These are phyloP conservation scores for Trametes sp. DNA, from an alignment of 1,284 basidiomycete genomes.

Conservation along the genomic window DNA sequence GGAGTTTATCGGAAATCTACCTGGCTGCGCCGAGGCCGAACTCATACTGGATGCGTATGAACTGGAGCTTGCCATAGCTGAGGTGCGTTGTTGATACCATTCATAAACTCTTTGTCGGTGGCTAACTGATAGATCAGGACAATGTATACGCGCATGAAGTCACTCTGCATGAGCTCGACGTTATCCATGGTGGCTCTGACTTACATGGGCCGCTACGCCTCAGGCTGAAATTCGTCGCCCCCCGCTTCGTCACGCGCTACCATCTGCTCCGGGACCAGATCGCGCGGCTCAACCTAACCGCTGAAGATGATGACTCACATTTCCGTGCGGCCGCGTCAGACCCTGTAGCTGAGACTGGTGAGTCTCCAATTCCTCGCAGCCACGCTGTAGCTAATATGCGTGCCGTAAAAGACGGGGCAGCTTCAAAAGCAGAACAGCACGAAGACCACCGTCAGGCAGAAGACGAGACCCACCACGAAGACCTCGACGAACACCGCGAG, in stretches of 20 bases:
- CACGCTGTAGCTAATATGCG: background rate
- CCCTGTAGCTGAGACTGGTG: constrained; percentile 7
- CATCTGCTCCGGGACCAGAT: constrained; percentile 68
- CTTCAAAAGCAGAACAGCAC: background rate
- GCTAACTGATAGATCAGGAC: constrained; percentile 54
- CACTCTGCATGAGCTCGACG: constrained; percentile 74
- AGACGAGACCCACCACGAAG: background rate
- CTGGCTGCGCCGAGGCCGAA: constrained; percentile 63
- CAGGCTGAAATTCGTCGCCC: constrained; percentile 54
- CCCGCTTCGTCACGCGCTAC: constrained; percentile 75
- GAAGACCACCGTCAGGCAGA: background rate
- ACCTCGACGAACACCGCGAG: background rate
- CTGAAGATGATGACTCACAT: constrained; percentile 30
- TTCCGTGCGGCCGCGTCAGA: constrained; percentile 10
- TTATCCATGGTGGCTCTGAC: constrained; percentile 72
- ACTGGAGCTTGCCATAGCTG: constrained; percentile 66
- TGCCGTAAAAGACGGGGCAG: background rate
- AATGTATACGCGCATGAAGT: constrained; percentile 76
- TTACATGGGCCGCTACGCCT: constrained; percentile 70
- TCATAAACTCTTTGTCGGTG: background rate
- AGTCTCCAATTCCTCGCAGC: background rate
- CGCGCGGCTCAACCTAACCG: constrained; percentile 49
- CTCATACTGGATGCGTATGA: constrained; percentile 73
- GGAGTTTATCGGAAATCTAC: constrained; percentile 53
- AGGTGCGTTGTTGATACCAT: constrained; percentile 52